phyloP scores from a whole-genome alignment of 2,329 filamentous ascomycete species.

The Drechslerella dactyloides region DNA sequence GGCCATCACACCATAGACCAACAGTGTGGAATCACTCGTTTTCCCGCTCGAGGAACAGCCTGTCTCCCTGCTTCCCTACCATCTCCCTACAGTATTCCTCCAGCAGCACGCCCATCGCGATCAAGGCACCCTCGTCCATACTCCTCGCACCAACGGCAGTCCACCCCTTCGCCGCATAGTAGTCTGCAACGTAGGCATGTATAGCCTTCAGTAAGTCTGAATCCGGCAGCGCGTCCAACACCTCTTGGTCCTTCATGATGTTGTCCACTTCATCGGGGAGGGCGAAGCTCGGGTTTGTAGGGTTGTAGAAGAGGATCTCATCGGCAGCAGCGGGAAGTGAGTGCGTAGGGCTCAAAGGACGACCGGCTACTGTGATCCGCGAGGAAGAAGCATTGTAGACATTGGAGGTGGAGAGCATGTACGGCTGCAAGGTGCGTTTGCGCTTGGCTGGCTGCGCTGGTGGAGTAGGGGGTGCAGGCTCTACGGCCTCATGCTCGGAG shows the following conservation, averaged over 20 bases:
- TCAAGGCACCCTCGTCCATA: conserved; percentile 78
- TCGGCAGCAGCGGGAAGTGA: conserved; percentile 36
- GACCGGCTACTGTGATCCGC: conserved; percentile 16
- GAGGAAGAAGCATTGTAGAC: conserved; percentile 44
- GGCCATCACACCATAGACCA: background rate
- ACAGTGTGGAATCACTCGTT: conserved; percentile 36
- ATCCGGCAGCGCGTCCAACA: conserved; percentile 65
- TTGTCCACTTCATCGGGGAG: conserved; percentile 24
- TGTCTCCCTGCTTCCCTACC: conserved; percentile 70
- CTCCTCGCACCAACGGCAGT: conserved; percentile 62
- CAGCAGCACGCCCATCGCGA: conserved; percentile 76
- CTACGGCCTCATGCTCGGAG: conserved; percentile 10
- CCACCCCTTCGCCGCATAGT: conserved; percentile 63
- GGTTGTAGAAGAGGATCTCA: conserved; percentile 43
- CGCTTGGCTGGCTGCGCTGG: background rate
- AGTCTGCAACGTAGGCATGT: conserved; percentile 72
- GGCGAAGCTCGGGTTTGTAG: conserved; percentile 11
- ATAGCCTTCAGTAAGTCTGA: conserved; percentile 73
- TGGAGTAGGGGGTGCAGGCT: background rate
- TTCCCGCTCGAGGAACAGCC: conserved; percentile 72
- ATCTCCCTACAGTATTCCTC: conserved; percentile 71
- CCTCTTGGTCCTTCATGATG: conserved; percentile 13
- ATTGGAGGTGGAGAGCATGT: conserved; percentile 20
- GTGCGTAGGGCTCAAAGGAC: conserved; percentile 16
- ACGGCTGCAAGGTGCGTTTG: conserved; percentile 14